Conservation (phyloP, 148 eudicot species). For the Rhododendron henanense region DNA sequence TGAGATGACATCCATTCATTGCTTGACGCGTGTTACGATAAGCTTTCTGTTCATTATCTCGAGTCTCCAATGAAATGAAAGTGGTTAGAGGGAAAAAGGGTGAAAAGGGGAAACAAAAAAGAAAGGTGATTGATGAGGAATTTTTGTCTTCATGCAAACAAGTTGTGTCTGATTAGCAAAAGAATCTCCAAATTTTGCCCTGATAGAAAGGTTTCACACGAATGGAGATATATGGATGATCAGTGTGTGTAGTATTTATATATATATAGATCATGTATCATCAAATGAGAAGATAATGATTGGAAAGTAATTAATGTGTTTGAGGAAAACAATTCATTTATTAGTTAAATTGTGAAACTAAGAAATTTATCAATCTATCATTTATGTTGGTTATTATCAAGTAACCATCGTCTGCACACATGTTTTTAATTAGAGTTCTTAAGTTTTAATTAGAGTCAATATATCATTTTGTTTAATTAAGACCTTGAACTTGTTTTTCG, state of each 20-base stretch:
- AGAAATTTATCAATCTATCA: too few species aligned
- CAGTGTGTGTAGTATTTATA: not conserved
- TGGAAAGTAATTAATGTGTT: not conserved
- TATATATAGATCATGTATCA: not conserved
- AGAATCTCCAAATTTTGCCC: not conserved
- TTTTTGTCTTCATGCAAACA: constrained; percentile 3
- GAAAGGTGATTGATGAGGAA: constrained; percentile 8
- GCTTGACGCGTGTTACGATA: not conserved
- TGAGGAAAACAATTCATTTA: not conserved
- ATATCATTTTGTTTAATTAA: too few species aligned
- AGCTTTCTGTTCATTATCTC: not conserved
- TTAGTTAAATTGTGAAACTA: too few species aligned
- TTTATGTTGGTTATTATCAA: too few species aligned
- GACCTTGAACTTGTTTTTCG: too few species aligned
- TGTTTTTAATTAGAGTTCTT: too few species aligned
- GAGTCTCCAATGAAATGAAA: not conserved
- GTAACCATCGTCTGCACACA: too few species aligned
- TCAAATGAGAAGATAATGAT: not conserved
- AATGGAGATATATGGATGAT: not conserved
- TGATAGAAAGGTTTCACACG: not conserved
- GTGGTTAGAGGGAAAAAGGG: not conserved
- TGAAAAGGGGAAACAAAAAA: not conserved
- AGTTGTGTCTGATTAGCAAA: not conserved
- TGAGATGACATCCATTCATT: not conserved
- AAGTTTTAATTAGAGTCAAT: too few species aligned